Conservation (phyloP, 371 early-diverging fungal species). For the Conidiobolus incongruus region DNA sequence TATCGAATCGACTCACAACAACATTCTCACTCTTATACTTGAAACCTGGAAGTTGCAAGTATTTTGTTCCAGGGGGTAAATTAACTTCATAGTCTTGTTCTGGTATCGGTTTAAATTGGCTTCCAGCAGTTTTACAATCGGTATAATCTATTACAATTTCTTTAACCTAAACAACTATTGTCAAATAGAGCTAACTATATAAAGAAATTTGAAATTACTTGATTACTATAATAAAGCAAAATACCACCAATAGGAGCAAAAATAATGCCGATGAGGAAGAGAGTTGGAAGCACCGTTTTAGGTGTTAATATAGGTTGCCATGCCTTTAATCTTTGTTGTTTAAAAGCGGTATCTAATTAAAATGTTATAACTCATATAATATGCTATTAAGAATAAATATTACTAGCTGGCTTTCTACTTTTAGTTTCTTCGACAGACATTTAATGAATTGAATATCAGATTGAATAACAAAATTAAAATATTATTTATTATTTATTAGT, state of each 20-base stretch:
- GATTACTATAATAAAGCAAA: constrained; percentile 35
- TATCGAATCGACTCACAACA: not conserved
- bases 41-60: not conserved
- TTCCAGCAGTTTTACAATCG: constrained; percentile 19
- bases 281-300: constrained; percentile 73
- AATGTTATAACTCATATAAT: not conserved
- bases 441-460: not conserved
- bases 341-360: constrained; percentile 70
- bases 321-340: constrained; percentile 90
- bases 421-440: constrained; percentile 9
- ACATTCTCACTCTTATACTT: not conserved
- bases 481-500: too few relatives aligned
- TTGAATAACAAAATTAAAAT: too few relatives aligned
- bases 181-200: not conserved
- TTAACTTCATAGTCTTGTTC: not conserved
- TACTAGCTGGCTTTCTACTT: constrained; percentile 14
- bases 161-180: not conserved
- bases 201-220: constrained; percentile 15
- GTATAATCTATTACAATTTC: constrained; percentile 86
- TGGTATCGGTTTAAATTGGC: not conserved
- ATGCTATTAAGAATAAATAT: not conserved
- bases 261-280: constrained; percentile 71
- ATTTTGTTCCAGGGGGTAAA: not conserved
- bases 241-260: constrained; percentile 67
- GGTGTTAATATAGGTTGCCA: constrained; percentile 97